phyloP scores from a whole-genome alignment of 2,329 filamentous ascomycete genomes.

The Bretziella fagacearum region DNA sequence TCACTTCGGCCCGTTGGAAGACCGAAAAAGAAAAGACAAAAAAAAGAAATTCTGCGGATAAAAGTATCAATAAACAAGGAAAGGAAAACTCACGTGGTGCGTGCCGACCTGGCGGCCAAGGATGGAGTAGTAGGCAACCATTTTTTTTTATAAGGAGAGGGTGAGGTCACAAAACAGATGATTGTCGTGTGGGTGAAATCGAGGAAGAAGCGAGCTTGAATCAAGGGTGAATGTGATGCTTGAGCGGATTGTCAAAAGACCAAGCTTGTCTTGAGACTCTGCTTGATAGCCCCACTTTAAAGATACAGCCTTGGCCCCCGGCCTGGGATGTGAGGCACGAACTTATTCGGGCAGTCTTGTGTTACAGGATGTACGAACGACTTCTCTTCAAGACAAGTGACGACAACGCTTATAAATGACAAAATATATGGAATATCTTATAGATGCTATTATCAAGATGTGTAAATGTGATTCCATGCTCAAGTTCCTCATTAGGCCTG shows the following conservation, averaged over 20 bases:
- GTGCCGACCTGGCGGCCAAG: constrained; percentile 43
- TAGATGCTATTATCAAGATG: no score
- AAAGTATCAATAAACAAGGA: no score
- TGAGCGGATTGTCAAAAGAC: neutral
- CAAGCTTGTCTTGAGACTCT: no score
- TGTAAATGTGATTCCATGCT: no score
- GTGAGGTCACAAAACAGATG: neutral
- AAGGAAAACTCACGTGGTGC: constrained; percentile 34
- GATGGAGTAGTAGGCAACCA: constrained; percentile 30
- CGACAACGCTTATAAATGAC: no score
- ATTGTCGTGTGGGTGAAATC: neutral
- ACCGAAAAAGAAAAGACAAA: neutral
- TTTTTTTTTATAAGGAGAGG: constrained; percentile 9
- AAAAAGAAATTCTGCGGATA: no score
- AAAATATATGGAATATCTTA: no score
- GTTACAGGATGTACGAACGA: no score
- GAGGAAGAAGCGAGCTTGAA: neutral
- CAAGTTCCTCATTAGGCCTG: no score
- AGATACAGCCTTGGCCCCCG: neutral
- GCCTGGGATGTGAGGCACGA: constrained; percentile 8
- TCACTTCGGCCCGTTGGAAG: no score
- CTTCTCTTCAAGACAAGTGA: no score
- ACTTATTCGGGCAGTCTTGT: no score
- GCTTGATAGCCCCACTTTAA: neutral
- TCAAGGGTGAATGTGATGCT: neutral